phyloP scores from a whole-genome alignment of 768 basidiomycete genomes.

The Galerina sulciceps region DNA sequence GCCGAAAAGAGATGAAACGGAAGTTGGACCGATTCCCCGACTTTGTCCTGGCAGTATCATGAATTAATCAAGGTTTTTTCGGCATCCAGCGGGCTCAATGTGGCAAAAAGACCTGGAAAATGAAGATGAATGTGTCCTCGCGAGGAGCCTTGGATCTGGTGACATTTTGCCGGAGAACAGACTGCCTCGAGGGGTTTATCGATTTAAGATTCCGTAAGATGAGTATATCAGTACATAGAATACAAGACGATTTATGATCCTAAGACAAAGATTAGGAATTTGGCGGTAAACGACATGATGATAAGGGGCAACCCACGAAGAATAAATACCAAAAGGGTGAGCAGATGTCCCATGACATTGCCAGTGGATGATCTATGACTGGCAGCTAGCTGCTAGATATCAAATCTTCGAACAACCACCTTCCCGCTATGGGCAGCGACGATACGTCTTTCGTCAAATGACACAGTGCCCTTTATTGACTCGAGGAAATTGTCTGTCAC shows the following conservation, averaged over 20 bases:
- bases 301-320: constrained; percentile 11
- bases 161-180: constrained; percentile 10
- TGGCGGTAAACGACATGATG: constrained; percentile 10
- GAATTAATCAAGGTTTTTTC: constrained; percentile 15
- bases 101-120: constrained; percentile 12
- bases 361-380: background rate
- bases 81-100: constrained; percentile 17
- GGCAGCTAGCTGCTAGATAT: constrained; percentile 40
- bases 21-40: constrained; percentile 11
- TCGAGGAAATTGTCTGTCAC: constrained; percentile 19
- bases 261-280: constrained; percentile 16
- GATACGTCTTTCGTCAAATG: constrained; percentile 78
- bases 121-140: constrained; percentile 7
- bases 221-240: constrained; percentile 25
- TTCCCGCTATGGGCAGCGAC: constrained; percentile 51
- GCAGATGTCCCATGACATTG: constrained; percentile 9
- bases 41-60: constrained; percentile 15
- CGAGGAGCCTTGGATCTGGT: constrained; percentile 17
- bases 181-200: constrained; percentile 27
- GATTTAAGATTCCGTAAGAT: constrained; percentile 23
- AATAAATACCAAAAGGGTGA: constrained; percentile 1
- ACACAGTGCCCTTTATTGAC: constrained; percentile 48
- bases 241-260: constrained; percentile 15
- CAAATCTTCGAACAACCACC: constrained; percentile 59
- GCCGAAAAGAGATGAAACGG: constrained; percentile 18